phyloP scores from a whole-genome alignment of 2,329 filamentous ascomycete genomes.

The Aaosphaeria pasadenensis region DNA sequence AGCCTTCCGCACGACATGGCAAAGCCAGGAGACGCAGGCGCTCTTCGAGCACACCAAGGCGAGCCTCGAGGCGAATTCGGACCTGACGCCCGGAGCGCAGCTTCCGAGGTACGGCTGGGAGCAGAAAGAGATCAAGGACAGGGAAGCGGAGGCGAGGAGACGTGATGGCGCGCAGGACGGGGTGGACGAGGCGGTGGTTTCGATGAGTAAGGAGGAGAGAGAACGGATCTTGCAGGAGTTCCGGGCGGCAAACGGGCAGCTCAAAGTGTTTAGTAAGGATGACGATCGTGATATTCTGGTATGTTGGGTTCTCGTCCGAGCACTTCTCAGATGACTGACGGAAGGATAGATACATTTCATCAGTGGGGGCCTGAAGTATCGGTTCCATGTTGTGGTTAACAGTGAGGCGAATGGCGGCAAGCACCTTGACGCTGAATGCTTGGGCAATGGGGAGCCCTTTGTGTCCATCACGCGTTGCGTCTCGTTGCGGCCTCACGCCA shows the following conservation, averaged over 20 bases:
- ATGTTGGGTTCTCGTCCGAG: conserved; percentile 6
- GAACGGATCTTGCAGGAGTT: conserved; percentile 21
- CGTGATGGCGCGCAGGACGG: conserved; percentile 5
- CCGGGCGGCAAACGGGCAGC: conserved; percentile 18
- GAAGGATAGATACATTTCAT: conserved; percentile 21
- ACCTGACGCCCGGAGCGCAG: conserved; percentile 33
- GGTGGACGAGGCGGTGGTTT: conserved; percentile 5
- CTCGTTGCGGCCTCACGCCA: conserved; percentile 25
- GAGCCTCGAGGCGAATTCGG: conserved; percentile 34
- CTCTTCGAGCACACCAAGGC: conserved; percentile 33
- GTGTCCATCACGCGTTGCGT: conserved; percentile 32
- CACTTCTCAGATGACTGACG: not conserved
- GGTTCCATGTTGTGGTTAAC: conserved; percentile 28
- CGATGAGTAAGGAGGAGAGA: conserved; percentile 19
- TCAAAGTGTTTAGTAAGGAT: conserved; percentile 25
- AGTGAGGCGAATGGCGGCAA: conserved; percentile 19
- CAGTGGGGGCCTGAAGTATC: conserved; percentile 17
- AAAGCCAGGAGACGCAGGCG: conserved; percentile 31
- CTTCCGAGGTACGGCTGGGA: conserved; percentile 40
- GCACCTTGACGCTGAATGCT: conserved; percentile 28
- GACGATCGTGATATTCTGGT: conserved; percentile 24
- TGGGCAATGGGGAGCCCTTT: conserved; percentile 24
- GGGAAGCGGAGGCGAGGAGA: conserved; percentile 10
- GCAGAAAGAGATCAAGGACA: conserved; percentile 22
- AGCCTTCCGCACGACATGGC: conserved; percentile 37